These are phyloP conservation scores for Monosporascus sp. DNA, from an alignment of 2,329 filamentous ascomycete species.

Conservation along the genomic window DNA sequence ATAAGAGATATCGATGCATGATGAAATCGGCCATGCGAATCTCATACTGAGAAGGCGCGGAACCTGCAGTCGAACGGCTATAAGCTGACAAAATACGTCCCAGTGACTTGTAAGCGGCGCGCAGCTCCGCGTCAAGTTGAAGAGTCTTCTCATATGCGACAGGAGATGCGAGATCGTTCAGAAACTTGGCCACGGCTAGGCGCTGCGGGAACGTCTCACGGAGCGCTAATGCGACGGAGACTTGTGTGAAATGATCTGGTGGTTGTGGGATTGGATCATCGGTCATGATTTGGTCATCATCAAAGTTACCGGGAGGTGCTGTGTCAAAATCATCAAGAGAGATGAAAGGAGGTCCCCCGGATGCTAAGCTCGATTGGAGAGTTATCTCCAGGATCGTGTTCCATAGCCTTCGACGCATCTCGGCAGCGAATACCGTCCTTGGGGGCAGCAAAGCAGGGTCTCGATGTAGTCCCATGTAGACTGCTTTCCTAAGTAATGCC, in stretches of 20 bases:
- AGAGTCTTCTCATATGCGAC: conserved; percentile 38
- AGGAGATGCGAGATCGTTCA: conserved; percentile 35
- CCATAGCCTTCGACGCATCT: conserved; percentile 49
- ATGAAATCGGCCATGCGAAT: conserved; percentile 42
- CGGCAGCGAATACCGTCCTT: conserved; percentile 29
- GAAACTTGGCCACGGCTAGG: conserved; percentile 32
- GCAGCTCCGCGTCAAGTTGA: conserved; percentile 35
- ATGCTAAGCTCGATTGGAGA: conserved; percentile 39
- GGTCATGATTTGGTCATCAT: conserved; percentile 42
- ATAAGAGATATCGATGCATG: conserved; percentile 47
- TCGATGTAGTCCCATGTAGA: conserved; percentile 47
- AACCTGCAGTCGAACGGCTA: neutral
- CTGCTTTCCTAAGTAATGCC: conserved; percentile 37
- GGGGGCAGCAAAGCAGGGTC: conserved; percentile 38
- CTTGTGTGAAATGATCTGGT: conserved; percentile 33
- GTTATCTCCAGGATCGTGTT: conserved; percentile 46
- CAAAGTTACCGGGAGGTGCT: conserved; percentile 41
- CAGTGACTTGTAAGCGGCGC: conserved; percentile 36
- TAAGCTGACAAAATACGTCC: conserved; percentile 26
- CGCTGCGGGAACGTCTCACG: conserved; percentile 36
- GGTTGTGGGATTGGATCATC: conserved; percentile 27
- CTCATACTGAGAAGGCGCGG: conserved; percentile 29
- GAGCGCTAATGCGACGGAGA: conserved; percentile 36
- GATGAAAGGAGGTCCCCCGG: conserved; percentile 43
- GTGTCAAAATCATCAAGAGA: conserved; percentile 43